These are phyloP conservation scores for Seiridium unicorne DNA, from an alignment of 2,329 filamentous ascomycete genomes.

Conservation along the genomic window DNA sequence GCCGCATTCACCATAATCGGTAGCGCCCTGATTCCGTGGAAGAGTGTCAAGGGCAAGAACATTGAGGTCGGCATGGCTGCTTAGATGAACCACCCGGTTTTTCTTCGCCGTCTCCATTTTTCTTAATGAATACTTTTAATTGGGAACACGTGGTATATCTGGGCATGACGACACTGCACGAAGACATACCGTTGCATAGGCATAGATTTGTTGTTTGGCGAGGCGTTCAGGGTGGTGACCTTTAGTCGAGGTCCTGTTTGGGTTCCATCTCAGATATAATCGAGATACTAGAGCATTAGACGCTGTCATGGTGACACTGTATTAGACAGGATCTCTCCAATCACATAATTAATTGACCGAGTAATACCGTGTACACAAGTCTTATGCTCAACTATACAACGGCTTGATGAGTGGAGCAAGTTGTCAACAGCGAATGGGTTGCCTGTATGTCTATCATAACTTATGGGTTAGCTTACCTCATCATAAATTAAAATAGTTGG, in stretches of 20 bases:
- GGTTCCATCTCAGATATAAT: neutral
- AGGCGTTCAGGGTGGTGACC: neutral
- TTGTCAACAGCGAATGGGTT: too few relatives aligned
- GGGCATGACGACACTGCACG: too few relatives aligned
- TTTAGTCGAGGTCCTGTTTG: neutral
- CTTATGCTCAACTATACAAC: neutral
- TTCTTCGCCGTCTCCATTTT: neutral
- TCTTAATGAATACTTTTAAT: neutral
- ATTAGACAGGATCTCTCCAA: conserved; percentile 1
- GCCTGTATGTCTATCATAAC: too few relatives aligned
- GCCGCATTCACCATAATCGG: conserved; percentile 42
- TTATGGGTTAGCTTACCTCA: too few relatives aligned
- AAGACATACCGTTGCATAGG: too few relatives aligned
- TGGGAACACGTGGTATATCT: neutral
- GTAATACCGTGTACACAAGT: neutral
- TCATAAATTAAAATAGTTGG: too few relatives aligned
- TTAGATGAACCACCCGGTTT: neutral
- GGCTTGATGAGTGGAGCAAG: too few relatives aligned
- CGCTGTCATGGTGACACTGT: neutral
- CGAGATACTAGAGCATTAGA: neutral
- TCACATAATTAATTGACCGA: neutral
- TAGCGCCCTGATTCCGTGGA: conserved; percentile 47
- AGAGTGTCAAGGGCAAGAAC: conserved; percentile 56
- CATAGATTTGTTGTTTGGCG: neutral
- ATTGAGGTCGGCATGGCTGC: conserved; percentile 18